Conservation (phyloP, 1,284 basidiomycete species). For the Wolfiporia cocos region DNA sequence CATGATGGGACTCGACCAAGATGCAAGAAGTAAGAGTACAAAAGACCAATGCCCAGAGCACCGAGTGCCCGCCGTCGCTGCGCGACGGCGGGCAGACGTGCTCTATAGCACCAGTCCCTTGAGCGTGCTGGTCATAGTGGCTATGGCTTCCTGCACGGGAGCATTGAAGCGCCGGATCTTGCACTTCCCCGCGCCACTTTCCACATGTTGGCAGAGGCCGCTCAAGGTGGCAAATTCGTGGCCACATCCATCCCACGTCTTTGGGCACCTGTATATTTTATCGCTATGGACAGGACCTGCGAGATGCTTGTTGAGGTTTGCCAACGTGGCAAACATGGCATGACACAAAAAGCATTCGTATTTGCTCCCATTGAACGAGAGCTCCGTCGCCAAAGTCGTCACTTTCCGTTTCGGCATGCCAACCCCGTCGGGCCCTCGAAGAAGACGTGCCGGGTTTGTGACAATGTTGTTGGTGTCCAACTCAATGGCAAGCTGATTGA, state of each 20-base stretch:
- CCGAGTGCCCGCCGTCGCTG: no score
- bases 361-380: conserved; percentile 27
- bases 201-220: conserved; percentile 26
- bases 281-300: conserved; percentile 20
- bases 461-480: conserved; percentile 24
- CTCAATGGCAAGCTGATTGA: conserved; percentile 21
- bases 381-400: conserved; percentile 23
- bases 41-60: no score
- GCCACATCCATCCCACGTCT: conserved; percentile 17
- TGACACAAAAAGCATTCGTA: conserved; percentile 34
- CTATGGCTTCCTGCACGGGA: conserved; percentile 17
- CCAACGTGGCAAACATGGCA: conserved; percentile 9
- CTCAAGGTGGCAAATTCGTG: conserved; percentile 24
- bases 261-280: conserved; percentile 7
- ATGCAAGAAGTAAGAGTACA: no score
- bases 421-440: conserved; percentile 16
- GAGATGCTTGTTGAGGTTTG: conserved; percentile 15
- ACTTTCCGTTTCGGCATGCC: background rate
- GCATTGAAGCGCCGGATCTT: conserved; percentile 20
- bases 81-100: no score
- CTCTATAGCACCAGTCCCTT: conserved; percentile 2
- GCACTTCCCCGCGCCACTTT: conserved; percentile 25
- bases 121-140: conserved; percentile 6
- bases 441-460: conserved; percentile 24
- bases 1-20: no score